Conservation (phyloP, 2,329 filamentous ascomycete genomes). For the Colletotrichum somersetense region DNA sequence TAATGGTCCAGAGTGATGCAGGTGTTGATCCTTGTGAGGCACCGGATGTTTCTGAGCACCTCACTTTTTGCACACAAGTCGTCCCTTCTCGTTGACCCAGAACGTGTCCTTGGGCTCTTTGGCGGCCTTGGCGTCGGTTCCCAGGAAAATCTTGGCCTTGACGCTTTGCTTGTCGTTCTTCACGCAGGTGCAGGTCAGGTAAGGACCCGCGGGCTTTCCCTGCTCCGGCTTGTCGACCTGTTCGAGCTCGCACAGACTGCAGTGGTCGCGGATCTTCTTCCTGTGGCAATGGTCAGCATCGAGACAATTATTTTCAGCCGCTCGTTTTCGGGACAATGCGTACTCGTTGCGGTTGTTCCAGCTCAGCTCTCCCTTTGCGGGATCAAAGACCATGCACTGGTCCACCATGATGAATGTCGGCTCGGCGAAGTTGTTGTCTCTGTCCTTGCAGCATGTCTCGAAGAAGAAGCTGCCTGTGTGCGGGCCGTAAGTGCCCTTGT, state of each 20-base stretch:
- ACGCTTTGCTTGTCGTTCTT: neutral
- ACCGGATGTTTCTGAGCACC: neutral
- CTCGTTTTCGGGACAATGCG: too few relatives aligned
- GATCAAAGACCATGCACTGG: slow-evolving; percentile 17
- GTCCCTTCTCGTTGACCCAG: slow-evolving; percentile 1
- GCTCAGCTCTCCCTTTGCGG: neutral
- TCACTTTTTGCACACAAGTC: slow-evolving; percentile 3
- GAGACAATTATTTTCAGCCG: too few relatives aligned
- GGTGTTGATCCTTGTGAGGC: neutral
- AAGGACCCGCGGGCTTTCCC: neutral
- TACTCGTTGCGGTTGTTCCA: slow-evolving; percentile 1
- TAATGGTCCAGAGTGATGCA: neutral
- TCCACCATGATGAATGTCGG: slow-evolving; percentile 18
- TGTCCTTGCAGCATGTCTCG: slow-evolving; percentile 27
- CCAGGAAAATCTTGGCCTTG: neutral
- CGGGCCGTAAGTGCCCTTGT: slow-evolving; percentile 22
- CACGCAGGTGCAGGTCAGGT: slow-evolving; percentile 10
- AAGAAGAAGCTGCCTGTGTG: slow-evolving; percentile 20
- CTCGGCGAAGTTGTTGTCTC: slow-evolving; percentile 2
- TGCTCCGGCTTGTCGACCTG: slow-evolving; percentile 2
- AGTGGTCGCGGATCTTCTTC: slow-evolving; percentile 7
- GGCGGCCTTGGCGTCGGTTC: neutral
- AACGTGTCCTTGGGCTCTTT: neutral
- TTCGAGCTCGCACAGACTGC: neutral
- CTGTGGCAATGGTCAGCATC: too few relatives aligned